Evolutionary conservation across 768 basidiomycete species (phyloP), one percentile per base, ranked within the genome.

Genomic region (Mycena maculata): DNA sequence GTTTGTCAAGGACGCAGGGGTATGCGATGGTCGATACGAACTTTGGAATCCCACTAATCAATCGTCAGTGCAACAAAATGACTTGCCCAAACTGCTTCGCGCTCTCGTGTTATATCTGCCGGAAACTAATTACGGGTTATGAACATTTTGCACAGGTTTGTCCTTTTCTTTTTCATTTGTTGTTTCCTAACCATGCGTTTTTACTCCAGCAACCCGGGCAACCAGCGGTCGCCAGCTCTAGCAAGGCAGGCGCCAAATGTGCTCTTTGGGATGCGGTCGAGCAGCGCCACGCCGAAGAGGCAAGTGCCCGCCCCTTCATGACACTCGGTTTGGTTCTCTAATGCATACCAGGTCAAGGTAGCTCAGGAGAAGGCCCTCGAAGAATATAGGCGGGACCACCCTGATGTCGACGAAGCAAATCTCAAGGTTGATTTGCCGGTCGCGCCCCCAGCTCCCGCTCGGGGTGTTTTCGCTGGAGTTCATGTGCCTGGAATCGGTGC

Each of bases 41-140:
- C 22, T 18, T 7, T 44, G 27, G 2, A 22, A 53, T 67, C n/a
- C 44, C 1, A 18, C 30, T 72, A 36, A 42, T 39, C 18, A 39
- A 60, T 12, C 8, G 27, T 8, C 70, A 94, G 90, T 97, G 96
- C 80, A 97, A 97, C 86, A 97, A 97, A 77, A 96, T 98, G 90
- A 85, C 82, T 0, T 94, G 93, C 72, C 87, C 90, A 1, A 79
- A 90, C 65, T 97, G 96, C 73, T 67, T 49, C 2, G 89, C 93
- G 0, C 38, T 92, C 42, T 94, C 91, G 0, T 98, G 96, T 77
- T 96, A 98, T 73, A 81, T 94, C 27, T 97, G 96, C 75, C 86
- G 93, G 30, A 71, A 92, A 72, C 72, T 90, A 36, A 92, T 96
- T 42, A 79, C 33, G 0, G 92, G 92, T 1, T 94, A 95, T 71